Conservation (phyloP, 2,329 filamentous ascomycete genomes). For the Coleophoma eucalyptorum region DNA sequence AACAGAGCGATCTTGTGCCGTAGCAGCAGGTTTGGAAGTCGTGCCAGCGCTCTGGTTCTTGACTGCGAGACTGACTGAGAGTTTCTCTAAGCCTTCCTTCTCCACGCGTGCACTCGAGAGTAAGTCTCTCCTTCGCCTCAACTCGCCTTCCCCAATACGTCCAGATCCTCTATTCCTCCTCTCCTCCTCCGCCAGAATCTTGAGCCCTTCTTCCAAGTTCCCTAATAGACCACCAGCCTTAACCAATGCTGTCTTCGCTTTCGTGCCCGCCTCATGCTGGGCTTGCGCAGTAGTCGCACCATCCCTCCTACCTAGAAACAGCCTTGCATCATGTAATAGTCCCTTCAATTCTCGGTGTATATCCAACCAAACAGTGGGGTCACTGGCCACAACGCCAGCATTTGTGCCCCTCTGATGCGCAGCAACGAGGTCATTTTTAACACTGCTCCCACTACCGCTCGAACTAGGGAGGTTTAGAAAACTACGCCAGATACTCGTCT, state of each 20-base stretch:
- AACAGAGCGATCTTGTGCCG: conserved; percentile 35
- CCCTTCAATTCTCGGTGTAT: conserved; percentile 70
- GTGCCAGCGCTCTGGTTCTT: conserved; percentile 33
- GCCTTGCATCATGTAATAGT: conserved; percentile 62
- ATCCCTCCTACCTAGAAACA: conserved; percentile 66
- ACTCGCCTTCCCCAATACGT: conserved; percentile 67
- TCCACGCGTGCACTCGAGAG: conserved; percentile 68
- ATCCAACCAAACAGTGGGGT: conserved; percentile 64
- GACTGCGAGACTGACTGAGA: conserved; percentile 56
- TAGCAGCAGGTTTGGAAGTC: conserved; percentile 17
- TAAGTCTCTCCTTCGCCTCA: conserved; percentile 67
- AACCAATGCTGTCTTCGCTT: conserved; percentile 71
- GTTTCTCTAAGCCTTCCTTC: conserved; percentile 69
- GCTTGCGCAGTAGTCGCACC: conserved; percentile 46
- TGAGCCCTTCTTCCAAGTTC: conserved; percentile 63
- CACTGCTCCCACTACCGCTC: conserved; percentile 28
- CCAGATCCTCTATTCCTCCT: conserved; percentile 17
- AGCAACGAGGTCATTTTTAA: conserved; percentile 23
- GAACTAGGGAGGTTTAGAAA: conserved; percentile 66
- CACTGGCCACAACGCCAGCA: conserved; percentile 18
- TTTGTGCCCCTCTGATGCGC: conserved; percentile 19
- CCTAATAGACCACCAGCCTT: conserved; percentile 62
- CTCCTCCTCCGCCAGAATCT: conserved; percentile 47
- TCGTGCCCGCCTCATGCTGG: conserved; percentile 63
- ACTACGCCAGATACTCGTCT: conserved; percentile 66